Evolutionary conservation across 1,284 basidiomycete species (phyloP), one percentile per base, ranked within the genome.

Genomic region (Ganoderma sinense): DNA sequence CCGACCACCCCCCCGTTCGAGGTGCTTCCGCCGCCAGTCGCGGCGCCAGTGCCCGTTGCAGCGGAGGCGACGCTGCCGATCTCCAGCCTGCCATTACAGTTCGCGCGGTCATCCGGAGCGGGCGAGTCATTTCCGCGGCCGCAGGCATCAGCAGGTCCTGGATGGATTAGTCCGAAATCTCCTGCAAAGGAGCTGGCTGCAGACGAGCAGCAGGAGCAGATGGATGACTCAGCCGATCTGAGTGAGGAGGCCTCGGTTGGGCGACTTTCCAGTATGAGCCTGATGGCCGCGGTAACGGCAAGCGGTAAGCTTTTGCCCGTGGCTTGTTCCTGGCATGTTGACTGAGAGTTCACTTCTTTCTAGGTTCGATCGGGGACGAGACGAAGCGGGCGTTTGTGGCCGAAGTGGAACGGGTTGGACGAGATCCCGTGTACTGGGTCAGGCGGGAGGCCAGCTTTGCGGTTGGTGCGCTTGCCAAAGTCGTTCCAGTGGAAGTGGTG

Each of bases 391-490:
- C 89, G 1, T 96, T 98, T 78, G 89, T 97, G 1, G 87, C 89
- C 62, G 96, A 98, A 80, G 89, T 99, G 2, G 88, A 94, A 72
- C 87, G 91, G 39, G 91, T 95, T 16, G 87, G 89, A n/a, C 85
- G 86, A 58, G 97, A 98, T 76, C 84, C 91, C 58, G 87, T 94
- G 5, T 93, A 92, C 68, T 94, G 93, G 86, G 95, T 98, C 11
- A 87, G 97, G 73, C 89, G 95, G 64, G 97, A 98, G 80, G 96
- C 95, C 0, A 94, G 94, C 0, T 94, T 96, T 71, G 95, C 97
- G 0, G 85, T 99, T 29, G 96, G 95, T 0, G 93, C 92, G 3
- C 84, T 99, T 64, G 94, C 95, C 20, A 97, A 97, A 81, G 89
- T 94, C 43, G 91, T 96, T 18, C 90, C 94, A 11, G 82, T 88